Conservation (phyloP, 1,139 yeast species). For the Magnusiomyces sp. region DNA sequence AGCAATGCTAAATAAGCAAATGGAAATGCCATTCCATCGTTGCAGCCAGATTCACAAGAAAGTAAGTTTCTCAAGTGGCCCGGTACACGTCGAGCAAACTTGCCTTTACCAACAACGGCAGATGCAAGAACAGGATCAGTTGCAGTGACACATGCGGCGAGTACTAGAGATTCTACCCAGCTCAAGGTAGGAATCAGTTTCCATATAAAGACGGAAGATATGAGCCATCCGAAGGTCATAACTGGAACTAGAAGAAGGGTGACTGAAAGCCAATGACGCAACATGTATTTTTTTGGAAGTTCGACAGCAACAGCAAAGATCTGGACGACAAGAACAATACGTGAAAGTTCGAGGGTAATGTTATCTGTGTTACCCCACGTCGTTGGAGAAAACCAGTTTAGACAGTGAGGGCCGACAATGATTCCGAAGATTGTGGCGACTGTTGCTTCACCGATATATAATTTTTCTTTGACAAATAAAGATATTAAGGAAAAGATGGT, state of each 20-base stretch:
- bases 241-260: conserved; percentile 74
- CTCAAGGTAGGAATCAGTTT: conserved; percentile 71
- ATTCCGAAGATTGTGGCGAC: conserved; percentile 89
- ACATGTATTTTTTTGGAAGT: conserved; percentile 87
- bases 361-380: conserved; percentile 87
- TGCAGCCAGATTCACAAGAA: conserved; percentile 93
- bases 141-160: conserved; percentile 92
- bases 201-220: conserved; percentile 83
- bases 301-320: conserved; percentile 98
- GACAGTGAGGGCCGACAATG: conserved; percentile 88
- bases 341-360: conserved; percentile 79
- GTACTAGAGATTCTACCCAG: conserved; percentile 68
- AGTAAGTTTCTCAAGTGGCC: conserved; percentile 87
- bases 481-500: conserved; percentile 84
- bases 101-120: conserved; percentile 96
- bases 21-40: conserved; percentile 98
- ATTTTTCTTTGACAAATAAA: conserved; percentile 76
- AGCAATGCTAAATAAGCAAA: conserved; percentile 72
- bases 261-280: conserved; percentile 83
- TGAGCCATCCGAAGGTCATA: conserved; percentile 90
- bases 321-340: conserved; percentile 84
- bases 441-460: conserved; percentile 93
- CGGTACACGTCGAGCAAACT: conserved; percentile 94
- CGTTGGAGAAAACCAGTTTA: conserved; percentile 80
- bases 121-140: conserved; percentile 98